These are phyloP conservation scores for Phaeophleospora eucalypticola DNA, from an alignment of 2,329 filamentous ascomycete genomes.

Conservation along the genomic window DNA sequence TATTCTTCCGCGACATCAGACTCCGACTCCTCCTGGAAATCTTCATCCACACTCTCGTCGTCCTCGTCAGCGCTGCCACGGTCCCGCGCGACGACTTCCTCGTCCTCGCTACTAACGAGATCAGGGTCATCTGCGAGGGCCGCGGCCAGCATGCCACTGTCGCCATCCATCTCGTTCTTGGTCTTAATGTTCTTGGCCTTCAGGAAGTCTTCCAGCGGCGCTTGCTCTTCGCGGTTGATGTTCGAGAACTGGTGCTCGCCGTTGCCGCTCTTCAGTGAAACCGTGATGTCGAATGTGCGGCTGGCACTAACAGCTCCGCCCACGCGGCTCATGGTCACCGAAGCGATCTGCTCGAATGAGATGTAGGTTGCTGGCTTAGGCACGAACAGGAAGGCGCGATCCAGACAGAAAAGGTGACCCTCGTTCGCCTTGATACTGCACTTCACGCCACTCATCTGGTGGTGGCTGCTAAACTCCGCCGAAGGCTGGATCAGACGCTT, in stretches of 20 bases:
- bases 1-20: constrained; percentile 96
- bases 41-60: constrained; percentile 90
- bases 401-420: constrained; percentile 91
- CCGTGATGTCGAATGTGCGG: constrained; percentile 94
- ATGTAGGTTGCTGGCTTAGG: constrained; percentile 98
- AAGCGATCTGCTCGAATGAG: constrained; percentile 85
- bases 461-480: constrained; percentile 90
- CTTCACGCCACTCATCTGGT: constrained; percentile 92
- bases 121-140: constrained; percentile 73
- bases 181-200: constrained; percentile 90
- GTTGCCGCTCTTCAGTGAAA: constrained; percentile 80
- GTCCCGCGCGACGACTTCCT: constrained; percentile 73
- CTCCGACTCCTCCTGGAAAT: constrained; percentile 88
- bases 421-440: constrained; percentile 99
- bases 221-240: constrained; percentile 97
- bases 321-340: constrained; percentile 92
- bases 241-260: constrained; percentile 96
- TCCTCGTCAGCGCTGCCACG: constrained; percentile 94
- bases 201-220: constrained; percentile 95
- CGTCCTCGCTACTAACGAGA: constrained; percentile 74
- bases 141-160: constrained; percentile 67
- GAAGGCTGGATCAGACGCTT: constrained; percentile 94
- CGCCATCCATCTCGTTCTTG: constrained; percentile 98
- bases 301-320: constrained; percentile 89
- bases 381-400: constrained; percentile 98